phyloP scores from a whole-genome alignment of 768 basidiomycete genomes.

The Russula griseocarnosa region DNA sequence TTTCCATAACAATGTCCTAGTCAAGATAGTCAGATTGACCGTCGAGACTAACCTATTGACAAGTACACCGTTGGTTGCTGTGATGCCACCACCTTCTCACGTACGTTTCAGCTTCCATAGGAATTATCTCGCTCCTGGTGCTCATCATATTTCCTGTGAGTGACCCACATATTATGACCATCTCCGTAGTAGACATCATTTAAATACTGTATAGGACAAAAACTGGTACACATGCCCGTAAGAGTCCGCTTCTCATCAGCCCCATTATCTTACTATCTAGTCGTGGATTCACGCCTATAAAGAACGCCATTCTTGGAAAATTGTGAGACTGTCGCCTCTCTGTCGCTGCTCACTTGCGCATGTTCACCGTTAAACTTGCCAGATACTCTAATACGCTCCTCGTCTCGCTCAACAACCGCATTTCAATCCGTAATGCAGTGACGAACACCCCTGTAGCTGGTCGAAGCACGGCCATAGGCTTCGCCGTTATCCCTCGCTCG shows the following conservation, averaged over 20 bases:
- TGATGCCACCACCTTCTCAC: not conserved
- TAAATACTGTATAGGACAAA: slow-evolving; percentile 5
- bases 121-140: slow-evolving; percentile 1
- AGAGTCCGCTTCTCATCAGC: not conserved
- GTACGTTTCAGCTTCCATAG: not conserved
- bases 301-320: slow-evolving; percentile 13
- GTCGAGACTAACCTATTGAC: slow-evolving; percentile 31
- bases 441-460: not conserved
- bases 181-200: not conserved
- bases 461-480: no score
- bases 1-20: slow-evolving; percentile 11
- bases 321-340: not conserved
- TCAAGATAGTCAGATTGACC: slow-evolving; percentile 29
- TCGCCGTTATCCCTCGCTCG: not conserved
- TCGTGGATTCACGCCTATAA: not conserved
- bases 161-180: not conserved
- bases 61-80: not conserved
- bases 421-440: not conserved
- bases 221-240: slow-evolving; percentile 19
- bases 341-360: no score
- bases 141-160: slow-evolving; percentile 10
- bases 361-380: no score
- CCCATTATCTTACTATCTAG: not conserved
- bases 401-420: slow-evolving; percentile 18
- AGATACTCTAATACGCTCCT: slow-evolving; percentile 15